Conservation (phyloP, 257 asterid species). For the Striga asiatica region DNA sequence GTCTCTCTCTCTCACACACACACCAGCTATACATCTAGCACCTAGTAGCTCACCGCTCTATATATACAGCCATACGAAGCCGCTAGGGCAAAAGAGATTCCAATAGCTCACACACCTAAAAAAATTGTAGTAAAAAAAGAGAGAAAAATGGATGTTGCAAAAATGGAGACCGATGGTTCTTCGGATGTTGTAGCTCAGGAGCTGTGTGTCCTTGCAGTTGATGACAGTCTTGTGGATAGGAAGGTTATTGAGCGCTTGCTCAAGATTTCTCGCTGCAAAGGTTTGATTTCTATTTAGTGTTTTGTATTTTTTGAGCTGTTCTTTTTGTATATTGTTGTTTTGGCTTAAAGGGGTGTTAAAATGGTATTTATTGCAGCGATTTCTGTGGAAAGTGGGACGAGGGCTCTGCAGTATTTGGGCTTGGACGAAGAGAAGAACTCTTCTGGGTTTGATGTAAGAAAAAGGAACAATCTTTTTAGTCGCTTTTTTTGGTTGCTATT, state of each 20-base stretch:
- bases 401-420: constrained; percentile 84
- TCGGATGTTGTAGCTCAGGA: constrained; percentile 25
- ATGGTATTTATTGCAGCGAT: constrained; percentile 79
- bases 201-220: constrained; percentile 80
- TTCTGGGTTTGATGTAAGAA: constrained; percentile 54
- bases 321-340: no score
- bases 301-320: no score
- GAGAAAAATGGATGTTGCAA: constrained; percentile 10
- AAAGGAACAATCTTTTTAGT: not conserved
- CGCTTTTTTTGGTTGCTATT: not conserved
- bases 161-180: constrained; percentile 31
- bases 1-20: constrained; percentile 43
- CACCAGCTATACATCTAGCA: no score
- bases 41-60: no score
- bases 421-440: constrained; percentile 64
- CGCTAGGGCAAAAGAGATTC: no score
- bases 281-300: no score
- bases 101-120: no score
- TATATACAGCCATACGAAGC: no score
- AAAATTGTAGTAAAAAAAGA: not conserved
- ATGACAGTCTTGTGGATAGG: constrained; percentile 66
- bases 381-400: constrained; percentile 81
- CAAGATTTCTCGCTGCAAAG: constrained; percentile 69
- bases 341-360: no score
- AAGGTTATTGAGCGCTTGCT: constrained; percentile 62